These are phyloP conservation scores for Talaromyces rugulosus DNA, from an alignment of 2,329 filamentous ascomycete genomes.

Conservation along the genomic window DNA sequence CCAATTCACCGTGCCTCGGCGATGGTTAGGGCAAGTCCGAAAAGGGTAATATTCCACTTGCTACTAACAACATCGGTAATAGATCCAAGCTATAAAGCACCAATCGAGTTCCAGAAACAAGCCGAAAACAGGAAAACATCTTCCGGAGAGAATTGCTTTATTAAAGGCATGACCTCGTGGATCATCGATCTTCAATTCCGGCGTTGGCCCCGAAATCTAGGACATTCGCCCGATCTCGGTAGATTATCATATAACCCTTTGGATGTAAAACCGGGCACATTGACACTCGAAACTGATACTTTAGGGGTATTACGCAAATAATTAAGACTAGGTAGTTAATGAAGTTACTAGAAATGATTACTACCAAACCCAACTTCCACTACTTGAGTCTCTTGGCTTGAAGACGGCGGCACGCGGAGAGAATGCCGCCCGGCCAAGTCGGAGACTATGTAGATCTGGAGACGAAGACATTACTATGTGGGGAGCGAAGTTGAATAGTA, in stretches of 20 bases:
- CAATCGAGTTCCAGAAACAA: too few species aligned
- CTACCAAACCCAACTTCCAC: not conserved
- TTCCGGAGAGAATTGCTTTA: too few species aligned
- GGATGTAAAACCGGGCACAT: too few species aligned
- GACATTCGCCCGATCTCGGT: not conserved
- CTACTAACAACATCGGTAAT: too few species aligned
- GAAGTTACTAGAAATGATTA: not conserved
- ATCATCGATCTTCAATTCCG: too few species aligned
- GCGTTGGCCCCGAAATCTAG: not conserved
- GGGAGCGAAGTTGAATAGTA: not conserved
- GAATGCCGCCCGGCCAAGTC: not conserved
- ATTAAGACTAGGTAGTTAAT: not conserved
- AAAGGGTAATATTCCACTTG: too few species aligned
- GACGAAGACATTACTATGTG: not conserved
- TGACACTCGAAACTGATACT: not conserved
- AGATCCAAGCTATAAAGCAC: too few species aligned
- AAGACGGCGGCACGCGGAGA: not conserved
- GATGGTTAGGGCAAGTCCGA: too few species aligned
- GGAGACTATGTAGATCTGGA: not conserved
- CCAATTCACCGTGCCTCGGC: too few species aligned
- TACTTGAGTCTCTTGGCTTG: not conserved
- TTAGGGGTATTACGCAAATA: not conserved
- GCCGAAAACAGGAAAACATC: too few species aligned
- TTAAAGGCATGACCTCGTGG: too few species aligned
- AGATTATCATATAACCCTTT: not conserved